Evolutionary conservation across 495 filamentous ascomycete genomes (phyloP).

Genomic region (Neurospora hispaniola): DNA sequence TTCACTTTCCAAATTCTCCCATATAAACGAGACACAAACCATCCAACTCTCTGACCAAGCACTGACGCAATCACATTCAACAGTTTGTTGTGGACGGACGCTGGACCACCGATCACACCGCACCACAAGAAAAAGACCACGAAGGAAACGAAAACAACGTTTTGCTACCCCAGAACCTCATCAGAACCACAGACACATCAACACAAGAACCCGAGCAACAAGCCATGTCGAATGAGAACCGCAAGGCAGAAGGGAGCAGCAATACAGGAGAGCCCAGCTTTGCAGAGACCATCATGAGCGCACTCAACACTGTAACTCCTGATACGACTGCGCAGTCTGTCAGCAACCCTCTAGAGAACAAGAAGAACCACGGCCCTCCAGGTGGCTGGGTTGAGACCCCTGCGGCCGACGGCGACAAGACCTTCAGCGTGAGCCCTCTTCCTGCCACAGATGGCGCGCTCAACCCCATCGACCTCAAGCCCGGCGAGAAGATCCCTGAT

Average conservation of each 20-base stretch:
- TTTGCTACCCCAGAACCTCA: conserved; percentile 62
- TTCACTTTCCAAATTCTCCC: not conserved
- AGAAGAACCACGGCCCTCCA: conserved; percentile 30
- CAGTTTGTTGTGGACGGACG: conserved; percentile 87
- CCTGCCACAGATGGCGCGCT: conserved; percentile 63
- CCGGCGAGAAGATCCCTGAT: conserved; percentile 68
- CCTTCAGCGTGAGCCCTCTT: conserved; percentile 53
- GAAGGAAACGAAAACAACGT: conserved; percentile 83
- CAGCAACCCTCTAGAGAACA: conserved; percentile 52
- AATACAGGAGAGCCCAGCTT: conserved; percentile 25
- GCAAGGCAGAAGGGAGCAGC: not conserved
- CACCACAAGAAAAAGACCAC: conserved; percentile 67
- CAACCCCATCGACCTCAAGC: conserved; percentile 64
- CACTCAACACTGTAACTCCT: conserved; percentile 43
- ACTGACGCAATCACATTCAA: not conserved
- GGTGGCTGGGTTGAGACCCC: conserved; percentile 78
- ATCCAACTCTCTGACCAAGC: not conserved
- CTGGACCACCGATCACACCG: conserved; percentile 72
- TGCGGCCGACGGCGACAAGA: conserved; percentile 31
- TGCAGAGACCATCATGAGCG: conserved; percentile 49
- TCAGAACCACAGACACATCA: conserved; percentile 13
- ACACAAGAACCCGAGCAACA: not conserved
- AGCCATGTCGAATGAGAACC: not conserved
- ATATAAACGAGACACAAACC: not conserved
- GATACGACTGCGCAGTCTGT: conserved; percentile 66